phyloP scores from a whole-genome alignment of 1,139 yeast genomes.

The Groenewaldozyma sp. region DNA sequence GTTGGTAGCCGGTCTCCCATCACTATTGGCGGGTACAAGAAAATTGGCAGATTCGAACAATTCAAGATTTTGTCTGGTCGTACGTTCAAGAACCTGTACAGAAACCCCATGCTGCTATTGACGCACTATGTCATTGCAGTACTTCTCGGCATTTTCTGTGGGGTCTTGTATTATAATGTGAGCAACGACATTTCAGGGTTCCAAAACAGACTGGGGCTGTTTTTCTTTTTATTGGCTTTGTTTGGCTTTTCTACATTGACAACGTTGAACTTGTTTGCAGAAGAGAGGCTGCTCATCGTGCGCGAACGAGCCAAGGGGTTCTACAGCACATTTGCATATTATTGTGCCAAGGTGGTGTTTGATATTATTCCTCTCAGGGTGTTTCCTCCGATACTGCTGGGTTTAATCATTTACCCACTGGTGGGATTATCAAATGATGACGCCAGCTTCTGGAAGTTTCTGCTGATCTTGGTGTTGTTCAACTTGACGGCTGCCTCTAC shows the following conservation, averaged over 20 bases:
- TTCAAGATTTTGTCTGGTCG: conserved; percentile 65
- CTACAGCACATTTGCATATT: conserved; percentile 79
- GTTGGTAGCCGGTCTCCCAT: conserved; percentile 5
- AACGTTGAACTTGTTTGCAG: conserved; percentile 78
- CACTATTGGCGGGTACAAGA: conserved; percentile 24
- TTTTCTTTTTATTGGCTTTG: conserved; percentile 79
- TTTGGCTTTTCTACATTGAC: conserved; percentile 93
- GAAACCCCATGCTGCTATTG: conserved; percentile 77
- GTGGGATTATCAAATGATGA: conserved; percentile 79
- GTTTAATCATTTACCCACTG: conserved; percentile 84
- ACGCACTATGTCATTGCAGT: conserved; percentile 77
- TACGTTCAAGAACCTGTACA: conserved; percentile 82
- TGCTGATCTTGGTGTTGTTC: conserved; percentile 64
- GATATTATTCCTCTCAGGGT: conserved; percentile 85
- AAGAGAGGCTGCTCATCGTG: conserved; percentile 79
- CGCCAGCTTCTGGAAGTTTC: conserved; percentile 65
- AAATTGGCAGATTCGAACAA: conserved; percentile 57
- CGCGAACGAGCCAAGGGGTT: conserved; percentile 93
- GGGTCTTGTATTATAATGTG: conserved; percentile 72
- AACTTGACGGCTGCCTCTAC: conserved; percentile 81
- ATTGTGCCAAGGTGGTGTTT: conserved; percentile 73
- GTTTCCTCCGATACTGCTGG: conserved; percentile 75
- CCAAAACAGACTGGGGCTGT: conserved; percentile 87
- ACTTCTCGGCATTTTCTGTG: conserved; percentile 73
- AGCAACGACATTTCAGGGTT: conserved; percentile 89